phyloP scores from a whole-genome alignment of 2,329 filamentous ascomycete genomes.

The Calonectria fujianensis region DNA sequence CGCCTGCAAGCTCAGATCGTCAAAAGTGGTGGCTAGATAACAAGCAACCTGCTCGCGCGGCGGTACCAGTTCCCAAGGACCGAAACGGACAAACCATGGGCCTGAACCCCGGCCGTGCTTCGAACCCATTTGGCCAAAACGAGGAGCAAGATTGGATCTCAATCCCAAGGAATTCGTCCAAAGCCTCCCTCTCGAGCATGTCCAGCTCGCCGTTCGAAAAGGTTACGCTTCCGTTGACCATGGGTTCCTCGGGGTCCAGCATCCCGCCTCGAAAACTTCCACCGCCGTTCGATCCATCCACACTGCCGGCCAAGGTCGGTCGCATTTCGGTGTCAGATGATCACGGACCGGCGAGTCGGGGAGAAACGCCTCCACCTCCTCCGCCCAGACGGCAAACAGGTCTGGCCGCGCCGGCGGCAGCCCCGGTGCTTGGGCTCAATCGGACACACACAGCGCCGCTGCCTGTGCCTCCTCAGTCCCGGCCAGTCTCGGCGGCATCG shows the following conservation, averaged over 20 bases:
- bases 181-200: constrained; percentile 73
- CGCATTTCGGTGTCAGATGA: constrained; percentile 67
- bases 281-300: constrained; percentile 69
- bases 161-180: constrained; percentile 73
- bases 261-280: constrained; percentile 70
- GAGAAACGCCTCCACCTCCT: constrained; percentile 66
- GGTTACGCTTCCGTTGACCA: constrained; percentile 69
- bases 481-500: constrained; percentile 61
- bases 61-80: constrained; percentile 77
- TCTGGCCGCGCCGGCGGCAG: constrained; percentile 39
- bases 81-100: constrained; percentile 72
- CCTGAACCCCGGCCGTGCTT: constrained; percentile 83
- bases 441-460: constrained; percentile 55
- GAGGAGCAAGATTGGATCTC: constrained; percentile 91
- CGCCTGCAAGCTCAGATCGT: constrained; percentile 80
- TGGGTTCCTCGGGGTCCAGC: constrained; percentile 67
- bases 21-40: constrained; percentile 83
- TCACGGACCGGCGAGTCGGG: constrained; percentile 50
- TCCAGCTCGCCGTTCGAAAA: constrained; percentile 77
- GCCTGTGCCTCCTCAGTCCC: constrained; percentile 50
- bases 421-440: constrained; percentile 46
- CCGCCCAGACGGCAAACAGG: constrained; percentile 65
- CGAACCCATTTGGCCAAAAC: constrained; percentile 87
- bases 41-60: constrained; percentile 84
- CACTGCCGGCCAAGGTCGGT: constrained; percentile 67